Conservation (phyloP, 768 basidiomycete species). For the Coprinopsis strossmayeri region DNA sequence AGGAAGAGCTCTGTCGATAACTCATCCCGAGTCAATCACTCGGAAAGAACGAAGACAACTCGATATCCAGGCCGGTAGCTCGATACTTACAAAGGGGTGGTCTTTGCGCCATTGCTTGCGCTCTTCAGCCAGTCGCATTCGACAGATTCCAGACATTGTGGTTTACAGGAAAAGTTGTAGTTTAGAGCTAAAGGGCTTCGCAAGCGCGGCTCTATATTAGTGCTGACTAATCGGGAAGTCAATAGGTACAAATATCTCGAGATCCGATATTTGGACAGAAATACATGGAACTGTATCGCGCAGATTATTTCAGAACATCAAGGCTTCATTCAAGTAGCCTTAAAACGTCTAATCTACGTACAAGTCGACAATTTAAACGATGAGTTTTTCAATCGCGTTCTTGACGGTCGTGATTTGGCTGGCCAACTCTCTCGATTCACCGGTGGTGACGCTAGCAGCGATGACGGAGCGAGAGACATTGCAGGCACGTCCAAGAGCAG, state of each 20-base stretch:
- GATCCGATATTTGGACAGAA: no score
- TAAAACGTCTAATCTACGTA: background rate
- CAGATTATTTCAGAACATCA: no score
- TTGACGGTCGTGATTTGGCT: conserved; percentile 89
- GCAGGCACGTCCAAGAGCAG: conserved; percentile 92
- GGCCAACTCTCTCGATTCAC: conserved; percentile 84
- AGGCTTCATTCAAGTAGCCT: background rate
- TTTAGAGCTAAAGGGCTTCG: background rate
- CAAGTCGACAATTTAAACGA: conserved; percentile 26
- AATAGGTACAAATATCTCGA: no score
- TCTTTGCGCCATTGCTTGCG: conserved; percentile 99
- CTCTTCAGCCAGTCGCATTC: conserved; percentile 90
- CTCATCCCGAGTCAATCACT: background rate
- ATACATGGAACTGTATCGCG: no score
- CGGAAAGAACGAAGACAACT: background rate
- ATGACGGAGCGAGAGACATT: conserved; percentile 95
- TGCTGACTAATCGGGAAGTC: no score
- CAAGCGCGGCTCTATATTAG: no score
- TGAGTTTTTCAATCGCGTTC: conserved; percentile 67
- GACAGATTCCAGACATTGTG: conserved; percentile 87
- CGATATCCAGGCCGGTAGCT: background rate
- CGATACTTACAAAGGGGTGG: conserved; percentile 84
- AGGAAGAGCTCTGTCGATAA: background rate
- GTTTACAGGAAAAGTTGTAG: background rate
- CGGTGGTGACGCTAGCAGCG: conserved; percentile 92